Base-by-base conservation (phyloP, 495 filamentous ascomycete genomes). In the Aspergillus incahuasiensis region DNA sequence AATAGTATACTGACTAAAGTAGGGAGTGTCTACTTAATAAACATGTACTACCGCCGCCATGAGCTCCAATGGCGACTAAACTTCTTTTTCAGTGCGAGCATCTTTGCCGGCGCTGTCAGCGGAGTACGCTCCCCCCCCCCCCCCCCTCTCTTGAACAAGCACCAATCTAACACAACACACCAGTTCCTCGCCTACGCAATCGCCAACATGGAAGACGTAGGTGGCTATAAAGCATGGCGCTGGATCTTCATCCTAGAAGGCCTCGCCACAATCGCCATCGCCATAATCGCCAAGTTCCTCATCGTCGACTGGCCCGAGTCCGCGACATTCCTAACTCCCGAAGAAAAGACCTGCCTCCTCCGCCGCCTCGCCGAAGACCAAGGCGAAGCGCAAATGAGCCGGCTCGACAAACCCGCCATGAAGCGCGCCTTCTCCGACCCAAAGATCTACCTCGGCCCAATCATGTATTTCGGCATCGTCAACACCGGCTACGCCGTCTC, bases 21-120 rank as follows among this genome's bases (percentile, higher is more conserved):
- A 67, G 66, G 66, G 15, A 63, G 66, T 15, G 66, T 68, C 48
- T 82, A 80, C 55, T 56, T 81, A 40, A 77, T 80, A 22, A 77
- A 72, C 12, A 77, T 76, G 67, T 86, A 81, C 65, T 86, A 86
- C 65, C 79, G 74, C 34, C 74, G 81, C 21, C 72, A 79, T 56
- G 80, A 87, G 61, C 77, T 80, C 47, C 78, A 79, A 63, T 68
- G 76, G 56, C 74, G 84, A 47, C 73, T 81, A 46, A 78, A 74
- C 21, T 64, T 82, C 8, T 82, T 82, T 69, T 83, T 82, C 66
- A 75, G 75, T 45, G 77, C 78, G 0, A 70, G 74, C 13, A 77
- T 81, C 54, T 57, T 82, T 6, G 80, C 78, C 22, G 82, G 83
- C 7, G 79, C 78, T 18, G 83, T 86, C 55, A 79, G 80, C 49